A percentile compares a stretch with the other conserved stretches of the same genome.
phyloP scores from a whole-genome alignment of 1,284 basidiomycete species.

The Mycena citricolor region DNA sequence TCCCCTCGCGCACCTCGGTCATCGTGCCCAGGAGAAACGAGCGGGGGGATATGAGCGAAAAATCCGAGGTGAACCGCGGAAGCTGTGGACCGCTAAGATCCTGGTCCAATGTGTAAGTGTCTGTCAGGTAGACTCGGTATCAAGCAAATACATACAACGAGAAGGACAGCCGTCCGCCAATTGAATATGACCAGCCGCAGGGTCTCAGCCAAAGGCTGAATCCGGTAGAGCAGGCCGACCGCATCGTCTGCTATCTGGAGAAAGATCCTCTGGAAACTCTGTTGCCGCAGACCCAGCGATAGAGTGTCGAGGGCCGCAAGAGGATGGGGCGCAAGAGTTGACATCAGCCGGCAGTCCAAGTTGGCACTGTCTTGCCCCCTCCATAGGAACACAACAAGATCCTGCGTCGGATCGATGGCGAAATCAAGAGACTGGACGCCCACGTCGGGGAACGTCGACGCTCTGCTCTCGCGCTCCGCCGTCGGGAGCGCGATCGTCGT shows the following conservation, averaged over 20 bases:
- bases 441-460: neutral
- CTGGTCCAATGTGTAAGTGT: too few species aligned
- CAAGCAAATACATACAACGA: too few species aligned
- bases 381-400: constrained; percentile 12
- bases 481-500: constrained; percentile 9
- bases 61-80: constrained; percentile 5
- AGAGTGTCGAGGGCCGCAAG: constrained; percentile 2
- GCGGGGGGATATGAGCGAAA: constrained; percentile 9
- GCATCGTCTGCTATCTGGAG: constrained; percentile 17
- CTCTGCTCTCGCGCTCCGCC: neutral
- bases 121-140: too few species aligned
- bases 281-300: constrained; percentile 7
- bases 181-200: constrained; percentile 14
- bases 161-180: constrained; percentile 4
- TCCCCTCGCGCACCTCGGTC: too few species aligned
- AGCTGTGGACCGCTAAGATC: constrained; percentile 1
- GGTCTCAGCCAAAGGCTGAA: neutral
- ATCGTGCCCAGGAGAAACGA: constrained; percentile 10
- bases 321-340: constrained; percentile 8
- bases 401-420: constrained; percentile 17
- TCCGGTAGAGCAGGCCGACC: constrained; percentile 11
- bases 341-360: constrained; percentile 8
- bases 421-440: constrained; percentile 15
- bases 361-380: neutral
- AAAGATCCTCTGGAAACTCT: constrained; percentile 10